phyloP scores from a whole-genome alignment of 1,284 basidiomycete genomes.

The Cronartium quercuum region DNA sequence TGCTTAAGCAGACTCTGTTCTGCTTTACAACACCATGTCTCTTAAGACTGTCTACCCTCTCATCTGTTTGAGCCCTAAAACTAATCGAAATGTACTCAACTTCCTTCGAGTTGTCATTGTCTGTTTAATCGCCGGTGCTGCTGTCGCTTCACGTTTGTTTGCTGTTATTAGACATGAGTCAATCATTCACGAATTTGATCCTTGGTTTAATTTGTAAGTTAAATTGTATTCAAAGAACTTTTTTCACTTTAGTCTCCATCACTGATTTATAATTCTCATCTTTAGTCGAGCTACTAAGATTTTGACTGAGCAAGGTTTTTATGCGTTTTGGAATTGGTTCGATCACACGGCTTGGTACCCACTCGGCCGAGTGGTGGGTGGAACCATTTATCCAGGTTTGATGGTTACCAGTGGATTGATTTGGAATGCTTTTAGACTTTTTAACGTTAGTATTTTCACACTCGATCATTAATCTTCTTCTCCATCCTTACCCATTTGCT shows the following conservation, averaged over 20 bases:
- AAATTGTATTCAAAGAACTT: conserved; percentile 16
- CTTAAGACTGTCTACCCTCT: conserved; percentile 37
- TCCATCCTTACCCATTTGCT: conserved; percentile 58
- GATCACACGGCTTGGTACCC: conserved; percentile 94
- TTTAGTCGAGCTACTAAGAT: conserved; percentile 84
- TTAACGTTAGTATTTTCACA: conserved; percentile 13
- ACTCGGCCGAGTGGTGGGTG: conserved; percentile 92
- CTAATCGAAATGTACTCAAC: conserved; percentile 24
- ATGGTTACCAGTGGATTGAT: conserved; percentile 39
- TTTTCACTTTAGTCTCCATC: too few species aligned
- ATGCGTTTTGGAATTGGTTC: conserved; percentile 99
- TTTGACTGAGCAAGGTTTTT: conserved; percentile 84
- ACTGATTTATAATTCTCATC: too few species aligned
- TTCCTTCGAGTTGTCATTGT: conserved; percentile 44
- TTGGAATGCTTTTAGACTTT: conserved; percentile 35
- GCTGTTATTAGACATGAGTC: conserved; percentile 97
- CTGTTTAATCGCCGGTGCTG: conserved; percentile 57
- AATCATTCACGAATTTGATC: conserved; percentile 98
- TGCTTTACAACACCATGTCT: conserved; percentile 5
- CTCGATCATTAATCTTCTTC: not conserved
- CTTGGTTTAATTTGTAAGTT: conserved; percentile 93
- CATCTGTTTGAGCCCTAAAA: conserved; percentile 18
- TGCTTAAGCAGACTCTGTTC: not conserved
- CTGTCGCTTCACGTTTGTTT: conserved; percentile 90
- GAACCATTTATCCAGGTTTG: conserved; percentile 83